A percentile compares a stretch with the other conserved stretches of the same genome.
Conservation (phyloP, 257 asterid species). For the Anisodus tanguticus region DNA sequence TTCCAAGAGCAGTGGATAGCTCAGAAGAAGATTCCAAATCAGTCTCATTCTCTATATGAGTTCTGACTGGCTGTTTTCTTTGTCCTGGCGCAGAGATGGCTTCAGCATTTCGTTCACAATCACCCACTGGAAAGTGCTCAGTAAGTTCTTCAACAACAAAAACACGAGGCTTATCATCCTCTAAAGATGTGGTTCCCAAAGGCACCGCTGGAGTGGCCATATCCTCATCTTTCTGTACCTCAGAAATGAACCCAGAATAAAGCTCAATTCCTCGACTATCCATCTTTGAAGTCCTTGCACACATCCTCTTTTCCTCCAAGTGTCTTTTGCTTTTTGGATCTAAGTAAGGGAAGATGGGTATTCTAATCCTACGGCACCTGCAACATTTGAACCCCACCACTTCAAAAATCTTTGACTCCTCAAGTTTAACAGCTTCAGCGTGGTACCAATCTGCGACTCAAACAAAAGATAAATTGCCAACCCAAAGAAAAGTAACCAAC, state of each 20-base stretch:
- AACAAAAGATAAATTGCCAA: neutral
- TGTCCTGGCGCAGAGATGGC: conserved; percentile 8
- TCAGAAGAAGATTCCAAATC: conserved; percentile 37
- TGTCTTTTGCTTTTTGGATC: conserved; percentile 42
- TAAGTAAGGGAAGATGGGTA: conserved; percentile 68
- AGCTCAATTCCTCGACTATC: conserved; percentile 40
- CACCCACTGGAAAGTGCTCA: conserved; percentile 32
- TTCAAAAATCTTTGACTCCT: conserved; percentile 57
- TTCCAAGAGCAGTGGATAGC: conserved; percentile 34
- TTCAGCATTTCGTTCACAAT: conserved; percentile 37
- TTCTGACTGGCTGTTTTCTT: conserved; percentile 46
- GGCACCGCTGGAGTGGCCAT: conserved; percentile 18
- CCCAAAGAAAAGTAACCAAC: conserved; percentile 1
- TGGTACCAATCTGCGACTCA: conserved; percentile 77
- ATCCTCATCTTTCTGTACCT: conserved; percentile 36
- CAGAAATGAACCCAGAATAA: conserved; percentile 18
- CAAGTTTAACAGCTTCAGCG: conserved; percentile 71
- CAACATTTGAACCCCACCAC: conserved; percentile 79
- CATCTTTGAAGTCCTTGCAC: conserved; percentile 43
- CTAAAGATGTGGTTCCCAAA: conserved; percentile 30
- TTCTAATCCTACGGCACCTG: conserved; percentile 71
- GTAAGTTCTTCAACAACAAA: conserved; percentile 38
- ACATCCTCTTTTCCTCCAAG: conserved; percentile 42
- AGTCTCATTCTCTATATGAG: conserved; percentile 34
- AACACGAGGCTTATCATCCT: conserved; percentile 37